A percentile compares a stretch with the other conserved stretches of the same genome.
Evolutionary conservation across 83 land plant genomes (phyloP).

Genomic region (Picea abies): DNA sequence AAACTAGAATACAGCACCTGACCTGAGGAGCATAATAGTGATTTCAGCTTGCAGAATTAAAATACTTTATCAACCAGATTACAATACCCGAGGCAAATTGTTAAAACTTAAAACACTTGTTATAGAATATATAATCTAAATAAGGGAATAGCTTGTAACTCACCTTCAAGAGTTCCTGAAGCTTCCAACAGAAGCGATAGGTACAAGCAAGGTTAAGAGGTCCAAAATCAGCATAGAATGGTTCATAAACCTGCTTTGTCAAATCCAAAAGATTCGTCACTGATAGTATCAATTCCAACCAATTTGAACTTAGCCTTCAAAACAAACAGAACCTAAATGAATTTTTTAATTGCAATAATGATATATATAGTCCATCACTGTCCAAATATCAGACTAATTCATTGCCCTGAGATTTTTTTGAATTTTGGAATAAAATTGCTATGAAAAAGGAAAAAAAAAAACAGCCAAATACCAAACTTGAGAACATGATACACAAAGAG

Average conservation of each 20-base stretch:
- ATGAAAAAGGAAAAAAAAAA: too few species aligned
- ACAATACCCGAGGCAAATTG: too few species aligned
- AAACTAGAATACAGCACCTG: too few species aligned
- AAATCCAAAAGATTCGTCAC: slow-evolving; percentile 12
- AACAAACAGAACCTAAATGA: background rate
- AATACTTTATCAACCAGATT: too few species aligned
- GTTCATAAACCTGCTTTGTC: slow-evolving; percentile 44
- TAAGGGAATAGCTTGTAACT: background rate
- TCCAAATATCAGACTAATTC: background rate
- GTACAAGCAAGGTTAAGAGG: slow-evolving; percentile 59
- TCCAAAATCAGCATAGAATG: slow-evolving; percentile 58
- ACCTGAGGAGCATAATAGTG: too few species aligned
- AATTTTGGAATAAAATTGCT: background rate
- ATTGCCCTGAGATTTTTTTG: background rate
- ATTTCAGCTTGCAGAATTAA: too few species aligned
- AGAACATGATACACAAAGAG: too few species aligned
- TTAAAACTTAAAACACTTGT: too few species aligned
- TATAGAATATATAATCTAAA: too few species aligned
- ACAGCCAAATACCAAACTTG: too few species aligned
- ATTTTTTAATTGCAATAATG: background rate
- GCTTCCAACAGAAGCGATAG: slow-evolving; percentile 52
- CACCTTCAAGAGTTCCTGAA: slow-evolving; percentile 42
- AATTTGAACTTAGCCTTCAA: background rate
- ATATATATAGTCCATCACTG: background rate
- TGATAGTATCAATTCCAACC: background rate